A percentile compares a stretch with the other conserved stretches of the same genome.
Evolutionary conservation across 257 asterid species (phyloP).

Genomic region (Lycium ferocissimum): DNA sequence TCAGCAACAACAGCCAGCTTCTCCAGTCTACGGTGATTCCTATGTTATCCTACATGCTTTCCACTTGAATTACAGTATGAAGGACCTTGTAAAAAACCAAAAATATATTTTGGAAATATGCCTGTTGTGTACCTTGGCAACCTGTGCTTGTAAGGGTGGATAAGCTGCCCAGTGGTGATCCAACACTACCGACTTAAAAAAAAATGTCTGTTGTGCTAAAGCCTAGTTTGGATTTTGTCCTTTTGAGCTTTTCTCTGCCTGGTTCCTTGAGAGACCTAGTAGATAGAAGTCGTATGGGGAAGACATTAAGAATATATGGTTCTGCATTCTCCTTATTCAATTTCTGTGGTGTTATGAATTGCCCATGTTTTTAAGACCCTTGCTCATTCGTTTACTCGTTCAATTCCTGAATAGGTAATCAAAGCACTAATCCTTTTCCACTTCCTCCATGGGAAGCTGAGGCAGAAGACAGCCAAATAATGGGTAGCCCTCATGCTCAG

Average conservation of each 20-base stretch:
- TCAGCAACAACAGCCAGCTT: conserved; percentile 78
- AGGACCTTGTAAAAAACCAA: background rate
- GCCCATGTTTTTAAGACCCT: background rate
- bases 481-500: conserved; percentile 33
- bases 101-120: background rate
- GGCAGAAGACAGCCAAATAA: conserved; percentile 47
- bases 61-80: background rate
- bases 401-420: conserved; percentile 50
- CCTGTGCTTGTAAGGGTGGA: background rate
- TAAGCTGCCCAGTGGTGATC: background rate
- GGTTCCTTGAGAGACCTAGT: background rate
- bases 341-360: conserved; percentile 8
- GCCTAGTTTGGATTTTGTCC: background rate
- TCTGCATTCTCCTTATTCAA: background rate
- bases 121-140: background rate
- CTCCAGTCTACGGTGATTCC: conserved; percentile 73
- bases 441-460: conserved; percentile 98
- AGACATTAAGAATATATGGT: background rate
- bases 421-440: conserved; percentile 60
- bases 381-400: background rate
- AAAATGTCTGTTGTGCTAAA: background rate
- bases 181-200: background rate
- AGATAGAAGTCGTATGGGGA: background rate
- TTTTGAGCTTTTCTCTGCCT: background rate
- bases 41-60: conserved; percentile 19